Evolutionary conservation across 306 rosid genomes (phyloP), one percentile per base, ranked within the genome.

Genomic region (Cucurbita ficifolia): DNA sequence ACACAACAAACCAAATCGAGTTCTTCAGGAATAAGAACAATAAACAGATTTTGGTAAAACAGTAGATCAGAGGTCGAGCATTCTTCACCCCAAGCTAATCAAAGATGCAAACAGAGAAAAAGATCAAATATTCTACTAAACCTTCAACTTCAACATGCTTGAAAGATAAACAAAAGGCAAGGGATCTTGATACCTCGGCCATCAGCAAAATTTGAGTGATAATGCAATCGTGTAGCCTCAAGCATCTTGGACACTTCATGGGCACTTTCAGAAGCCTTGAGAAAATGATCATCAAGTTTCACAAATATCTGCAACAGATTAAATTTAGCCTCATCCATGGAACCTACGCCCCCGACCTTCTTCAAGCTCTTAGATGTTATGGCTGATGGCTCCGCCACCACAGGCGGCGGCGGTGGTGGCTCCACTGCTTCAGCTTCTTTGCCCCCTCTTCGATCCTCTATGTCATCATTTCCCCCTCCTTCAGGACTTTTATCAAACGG

Each of bases 161-260:
- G 52, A 40, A 73, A 61, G 38, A 76, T 63, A 33, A 36, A 46
- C 57, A 48, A 58, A 24, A 2, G 74, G 64, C 17, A 55, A 50
- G 14, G 8, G 14, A 14, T 2, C 21, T 24, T 64, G 16, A 58
- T 79, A 90, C 98, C 98, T 77, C 94, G 84, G 76, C 89, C 89
- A 83, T 90, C 97, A 29, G 98, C 98, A 61, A 89, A 94, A 84
- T 90, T 94, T 18, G 98, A 94, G 86, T 94, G 98, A 86, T 94
- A 94, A 68, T 94, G 95, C 36, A 94, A 81, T 63, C 92, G 72
- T 0, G 96, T 90, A 0, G 98, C 97, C 87, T 90, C 97, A 36
- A 94, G 91, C 97, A 94, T 81, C 91, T 94, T 94, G 13, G 98
- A 89, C 75, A 94, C 98, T 52, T 87, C 97, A 51, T 89, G 95